Conservation (phyloP, 1,284 basidiomycete species). For the Stygiomarasmius scandens region DNA sequence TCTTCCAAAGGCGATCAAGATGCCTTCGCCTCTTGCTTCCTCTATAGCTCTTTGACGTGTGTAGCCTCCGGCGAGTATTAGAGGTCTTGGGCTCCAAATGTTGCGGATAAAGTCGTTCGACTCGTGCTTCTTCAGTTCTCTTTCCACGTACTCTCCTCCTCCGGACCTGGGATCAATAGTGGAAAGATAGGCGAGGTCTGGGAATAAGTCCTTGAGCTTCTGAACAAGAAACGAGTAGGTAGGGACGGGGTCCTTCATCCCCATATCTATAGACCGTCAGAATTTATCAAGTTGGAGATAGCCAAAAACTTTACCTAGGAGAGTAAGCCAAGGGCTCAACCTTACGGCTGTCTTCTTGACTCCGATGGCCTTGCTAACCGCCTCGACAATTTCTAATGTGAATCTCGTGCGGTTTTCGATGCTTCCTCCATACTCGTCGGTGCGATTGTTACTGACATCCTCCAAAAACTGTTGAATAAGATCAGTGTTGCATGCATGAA, state of each 20-base stretch:
- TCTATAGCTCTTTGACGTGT: constrained; percentile 20
- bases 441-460: constrained; percentile 44
- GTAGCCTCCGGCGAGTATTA: constrained; percentile 40
- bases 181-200: constrained; percentile 56
- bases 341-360: constrained; percentile 45
- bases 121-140: constrained; percentile 9
- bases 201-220: constrained; percentile 36
- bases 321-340: constrained; percentile 49
- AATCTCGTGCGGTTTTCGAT: constrained; percentile 52
- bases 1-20: constrained; percentile 50
- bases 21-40: constrained; percentile 28
- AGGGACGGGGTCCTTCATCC: no score
- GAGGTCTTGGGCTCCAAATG: constrained; percentile 28
- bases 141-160: constrained; percentile 14
- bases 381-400: constrained; percentile 44
- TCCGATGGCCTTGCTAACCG: constrained; percentile 36
- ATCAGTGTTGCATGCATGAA: constrained; percentile 36
- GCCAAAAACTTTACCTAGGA: not conserved
- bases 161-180: constrained; percentile 41
- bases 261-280: constrained; percentile 34
- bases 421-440: constrained; percentile 54
- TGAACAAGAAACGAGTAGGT: constrained; percentile 42
- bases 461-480: constrained; percentile 42
- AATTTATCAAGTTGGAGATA: not conserved
- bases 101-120: constrained; percentile 30